Percentiles rank a stretch among this genome's conserved stretches.
Conservation (phyloP, 352 stramenopile genomes). For the Pythium scleroteichum region DNA sequence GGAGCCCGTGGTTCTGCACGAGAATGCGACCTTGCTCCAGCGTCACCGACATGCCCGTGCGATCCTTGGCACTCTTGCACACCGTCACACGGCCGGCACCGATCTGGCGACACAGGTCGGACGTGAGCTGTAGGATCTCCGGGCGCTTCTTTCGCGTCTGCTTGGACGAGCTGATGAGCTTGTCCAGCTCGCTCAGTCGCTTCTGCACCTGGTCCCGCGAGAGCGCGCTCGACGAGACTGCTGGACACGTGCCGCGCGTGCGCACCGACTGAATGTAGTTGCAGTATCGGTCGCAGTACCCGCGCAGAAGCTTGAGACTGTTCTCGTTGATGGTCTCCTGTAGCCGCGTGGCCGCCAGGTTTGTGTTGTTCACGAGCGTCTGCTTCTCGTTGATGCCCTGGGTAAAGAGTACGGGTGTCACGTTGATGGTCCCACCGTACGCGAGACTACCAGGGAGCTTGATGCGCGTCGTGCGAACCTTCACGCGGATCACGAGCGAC, state of each 20-base stretch:
- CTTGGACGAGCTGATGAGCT: slow-evolving; percentile 64
- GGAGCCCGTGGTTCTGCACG: slow-evolving; percentile 72
- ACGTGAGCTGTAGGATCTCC: slow-evolving; percentile 85
- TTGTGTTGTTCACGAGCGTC: slow-evolving; percentile 89
- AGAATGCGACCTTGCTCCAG: slow-evolving; percentile 92
- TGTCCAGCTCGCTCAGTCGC: slow-evolving; percentile 62
- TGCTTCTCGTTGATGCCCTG: slow-evolving; percentile 94
- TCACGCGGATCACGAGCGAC: slow-evolving; percentile 79
- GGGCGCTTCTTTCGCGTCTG: slow-evolving; percentile 82
- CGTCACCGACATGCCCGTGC: slow-evolving; percentile 97
- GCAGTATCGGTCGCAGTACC: slow-evolving; percentile 78
- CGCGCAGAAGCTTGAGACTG: slow-evolving; percentile 64
- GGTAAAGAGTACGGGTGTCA: slow-evolving; percentile 78
- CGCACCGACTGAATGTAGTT: slow-evolving; percentile 61
- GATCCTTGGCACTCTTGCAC: slow-evolving; percentile 98
- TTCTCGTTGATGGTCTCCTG: slow-evolving; percentile 85
- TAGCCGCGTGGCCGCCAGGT: slow-evolving; percentile 69
- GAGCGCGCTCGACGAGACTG: slow-evolving; percentile 20
- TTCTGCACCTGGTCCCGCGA: slow-evolving; percentile 58
- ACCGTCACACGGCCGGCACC: slow-evolving; percentile 92
- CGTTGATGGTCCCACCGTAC: slow-evolving; percentile 60
- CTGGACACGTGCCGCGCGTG: slow-evolving; percentile 28
- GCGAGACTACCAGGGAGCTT: slow-evolving; percentile 62
- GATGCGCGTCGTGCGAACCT: slow-evolving; percentile 73
- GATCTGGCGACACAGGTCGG: slow-evolving; percentile 78